Evolutionary conservation across 352 stramenopile genomes (phyloP).

Genomic region (Phytopythium kandeliae): DNA sequence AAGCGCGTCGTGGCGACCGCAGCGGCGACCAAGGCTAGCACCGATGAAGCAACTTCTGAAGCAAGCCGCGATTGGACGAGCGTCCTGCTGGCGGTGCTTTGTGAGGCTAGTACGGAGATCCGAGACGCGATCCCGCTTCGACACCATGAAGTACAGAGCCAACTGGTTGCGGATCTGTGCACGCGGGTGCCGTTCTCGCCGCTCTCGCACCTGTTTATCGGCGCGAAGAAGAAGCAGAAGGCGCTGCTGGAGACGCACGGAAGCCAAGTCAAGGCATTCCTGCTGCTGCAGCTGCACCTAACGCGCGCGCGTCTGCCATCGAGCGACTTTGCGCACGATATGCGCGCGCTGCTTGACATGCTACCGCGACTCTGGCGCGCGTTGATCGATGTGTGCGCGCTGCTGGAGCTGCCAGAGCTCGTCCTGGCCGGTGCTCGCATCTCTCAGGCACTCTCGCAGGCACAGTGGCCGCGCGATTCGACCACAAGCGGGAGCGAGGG

Average conservation of each 20-base stretch:
- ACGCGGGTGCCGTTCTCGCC: constrained; percentile 55
- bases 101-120: constrained; percentile 88
- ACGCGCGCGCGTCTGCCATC: constrained; percentile 92
- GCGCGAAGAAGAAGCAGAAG: constrained; percentile 41
- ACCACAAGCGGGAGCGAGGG: neutral
- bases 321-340: constrained; percentile 97
- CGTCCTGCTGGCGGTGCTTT: constrained; percentile 46
- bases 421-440: constrained; percentile 50
- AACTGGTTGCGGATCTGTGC: constrained; percentile 47
- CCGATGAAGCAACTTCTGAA: neutral
- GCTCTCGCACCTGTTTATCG: constrained; percentile 43
- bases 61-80: constrained; percentile 10
- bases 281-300: constrained; percentile 95
- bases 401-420: constrained; percentile 42
- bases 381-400: constrained; percentile 84
- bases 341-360: constrained; percentile 95
- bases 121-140: constrained; percentile 92
- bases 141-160: constrained; percentile 96
- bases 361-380: constrained; percentile 93
- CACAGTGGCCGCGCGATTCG: constrained; percentile 31
- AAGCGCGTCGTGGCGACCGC: constrained; percentile 5
- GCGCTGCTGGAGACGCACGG: constrained; percentile 66
- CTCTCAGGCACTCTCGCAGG: constrained; percentile 50
- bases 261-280: constrained; percentile 79
- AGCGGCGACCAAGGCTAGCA: constrained; percentile 8